A percentile compares a stretch with the other conserved stretches of the same genome.
Evolutionary conservation across 768 basidiomycete species (phyloP).

Genomic region (Mycena maculata): DNA sequence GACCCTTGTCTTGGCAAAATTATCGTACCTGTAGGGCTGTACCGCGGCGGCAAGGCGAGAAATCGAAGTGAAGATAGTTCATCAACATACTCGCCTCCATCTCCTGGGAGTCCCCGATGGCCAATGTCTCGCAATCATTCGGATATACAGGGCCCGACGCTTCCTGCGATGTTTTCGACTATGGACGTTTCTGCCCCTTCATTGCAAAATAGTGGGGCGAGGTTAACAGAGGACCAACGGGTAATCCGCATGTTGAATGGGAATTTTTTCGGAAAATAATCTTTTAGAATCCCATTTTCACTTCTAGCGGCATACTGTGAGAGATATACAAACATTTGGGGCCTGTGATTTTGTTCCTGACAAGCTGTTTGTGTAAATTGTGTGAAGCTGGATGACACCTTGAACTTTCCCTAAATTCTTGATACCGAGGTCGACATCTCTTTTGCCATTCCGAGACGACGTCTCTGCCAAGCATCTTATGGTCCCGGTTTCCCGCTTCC

Average conservation of each 20-base stretch:
- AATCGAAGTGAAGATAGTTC: conserved; percentile 46
- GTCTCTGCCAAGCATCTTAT: too few relatives aligned
- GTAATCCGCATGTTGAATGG: conserved; percentile 69
- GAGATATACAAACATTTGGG: not conserved
- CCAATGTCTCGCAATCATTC: conserved; percentile 20
- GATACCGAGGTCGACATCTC: too few relatives aligned
- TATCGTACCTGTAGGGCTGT: conserved; percentile 59
- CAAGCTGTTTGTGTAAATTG: too few relatives aligned
- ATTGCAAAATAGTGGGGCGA: conserved; percentile 47
- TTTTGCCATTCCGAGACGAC: too few relatives aligned
- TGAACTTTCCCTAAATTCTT: too few relatives aligned
- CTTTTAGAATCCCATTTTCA: not conserved
- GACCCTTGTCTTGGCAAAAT: conserved; percentile 57
- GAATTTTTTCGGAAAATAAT: conserved; percentile 29
- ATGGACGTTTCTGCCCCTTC: conserved; percentile 42
- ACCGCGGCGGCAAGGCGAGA: conserved; percentile 58
- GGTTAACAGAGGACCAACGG: conserved; percentile 68
- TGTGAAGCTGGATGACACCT: too few relatives aligned
- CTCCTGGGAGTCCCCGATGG: conserved; percentile 29
- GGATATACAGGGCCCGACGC: conserved; percentile 37
- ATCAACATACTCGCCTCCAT: conserved; percentile 18
- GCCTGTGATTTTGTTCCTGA: not conserved
- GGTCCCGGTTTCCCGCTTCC: too few relatives aligned
- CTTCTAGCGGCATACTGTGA: not conserved
- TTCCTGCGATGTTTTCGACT: conserved; percentile 55